Conservation (phyloP, 148 eudicot genomes). For the Silene latifolia region DNA sequence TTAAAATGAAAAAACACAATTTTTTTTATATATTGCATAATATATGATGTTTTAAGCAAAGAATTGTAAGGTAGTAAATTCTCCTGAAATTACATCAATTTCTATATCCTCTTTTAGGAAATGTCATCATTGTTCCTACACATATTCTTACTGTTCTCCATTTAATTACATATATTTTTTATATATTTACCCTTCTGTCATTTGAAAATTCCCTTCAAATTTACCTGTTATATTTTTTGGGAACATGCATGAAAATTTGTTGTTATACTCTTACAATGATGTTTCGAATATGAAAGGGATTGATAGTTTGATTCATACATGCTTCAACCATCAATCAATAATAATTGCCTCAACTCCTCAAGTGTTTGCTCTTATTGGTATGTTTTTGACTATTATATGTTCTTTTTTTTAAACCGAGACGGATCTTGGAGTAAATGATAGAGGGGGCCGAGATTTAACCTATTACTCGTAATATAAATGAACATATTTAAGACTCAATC, state of each 20-base stretch:
- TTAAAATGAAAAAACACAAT: not conserved
- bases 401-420: too few species aligned
- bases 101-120: slow-evolving; percentile 16
- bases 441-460: too few species aligned
- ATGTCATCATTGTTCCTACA: slow-evolving; percentile 13
- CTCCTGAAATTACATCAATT: not conserved
- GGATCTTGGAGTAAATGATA: too few species aligned
- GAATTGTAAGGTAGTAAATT: not conserved
- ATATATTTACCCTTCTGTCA: slow-evolving; percentile 10
- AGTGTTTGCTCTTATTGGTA: not conserved
- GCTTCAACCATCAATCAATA: not conserved
- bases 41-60: slow-evolving; percentile 14
- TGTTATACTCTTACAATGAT: not conserved
- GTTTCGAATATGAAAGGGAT: not conserved
- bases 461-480: too few species aligned
- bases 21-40: too few species aligned
- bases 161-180: too few species aligned
- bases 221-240: not conserved
- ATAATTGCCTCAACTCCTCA: not conserved
- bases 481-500: too few species aligned
- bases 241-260: not conserved
- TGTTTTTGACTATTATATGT: not conserved
- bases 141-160: not conserved
- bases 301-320: not conserved
- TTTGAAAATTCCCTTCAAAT: not conserved